These are phyloP conservation scores for Peziza echinospora DNA, from an alignment of 495 filamentous ascomycete genomes.

Conservation along the genomic window DNA sequence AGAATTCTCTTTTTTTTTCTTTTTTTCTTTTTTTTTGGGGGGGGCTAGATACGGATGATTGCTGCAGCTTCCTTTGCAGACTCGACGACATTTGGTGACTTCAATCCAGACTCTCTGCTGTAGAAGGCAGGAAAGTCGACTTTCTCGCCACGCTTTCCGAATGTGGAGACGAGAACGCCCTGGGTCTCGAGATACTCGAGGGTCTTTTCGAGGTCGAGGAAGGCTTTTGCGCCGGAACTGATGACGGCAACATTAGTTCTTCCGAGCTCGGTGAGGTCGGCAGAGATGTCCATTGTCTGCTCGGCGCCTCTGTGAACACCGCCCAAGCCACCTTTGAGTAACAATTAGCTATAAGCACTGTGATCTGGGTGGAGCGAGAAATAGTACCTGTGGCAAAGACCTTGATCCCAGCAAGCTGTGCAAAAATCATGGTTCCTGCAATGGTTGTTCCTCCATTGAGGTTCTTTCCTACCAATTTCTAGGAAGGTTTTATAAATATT, in stretches of 20 bases:
- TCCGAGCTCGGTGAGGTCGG: slow-evolving; percentile 88
- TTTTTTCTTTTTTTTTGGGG: no score
- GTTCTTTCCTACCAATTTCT: slow-evolving; percentile 40
- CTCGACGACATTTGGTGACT: slow-evolving; percentile 50
- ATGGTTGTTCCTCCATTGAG: slow-evolving; percentile 84
- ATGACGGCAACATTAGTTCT: slow-evolving; percentile 75
- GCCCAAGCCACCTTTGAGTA: slow-evolving; percentile 32
- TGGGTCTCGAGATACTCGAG: slow-evolving; percentile 90
- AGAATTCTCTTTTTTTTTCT: no score
- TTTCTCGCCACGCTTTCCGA: slow-evolving; percentile 37
- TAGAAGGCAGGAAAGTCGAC: slow-evolving; percentile 84
- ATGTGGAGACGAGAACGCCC: slow-evolving; percentile 68
- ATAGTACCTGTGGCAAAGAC: slow-evolving; percentile 59
- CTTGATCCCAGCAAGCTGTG: slow-evolving; percentile 67
- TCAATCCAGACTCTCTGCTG: slow-evolving; percentile 59
- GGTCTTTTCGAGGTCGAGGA: slow-evolving; percentile 75
- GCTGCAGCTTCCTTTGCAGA: slow-evolving; percentile 64
- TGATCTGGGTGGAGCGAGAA: slow-evolving; percentile 18
- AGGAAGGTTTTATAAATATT: background rate
- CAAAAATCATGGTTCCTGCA: slow-evolving; percentile 76
- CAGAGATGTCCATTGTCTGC: slow-evolving; percentile 74
- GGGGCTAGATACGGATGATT: slow-evolving; percentile 44
- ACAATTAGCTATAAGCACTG: slow-evolving; percentile 1
- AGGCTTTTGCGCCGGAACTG: slow-evolving; percentile 82
- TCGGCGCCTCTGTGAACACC: slow-evolving; percentile 87